Evolutionary conservation across 257 asterid species (phyloP).

Genomic region (Plectranthus barbatus): DNA sequence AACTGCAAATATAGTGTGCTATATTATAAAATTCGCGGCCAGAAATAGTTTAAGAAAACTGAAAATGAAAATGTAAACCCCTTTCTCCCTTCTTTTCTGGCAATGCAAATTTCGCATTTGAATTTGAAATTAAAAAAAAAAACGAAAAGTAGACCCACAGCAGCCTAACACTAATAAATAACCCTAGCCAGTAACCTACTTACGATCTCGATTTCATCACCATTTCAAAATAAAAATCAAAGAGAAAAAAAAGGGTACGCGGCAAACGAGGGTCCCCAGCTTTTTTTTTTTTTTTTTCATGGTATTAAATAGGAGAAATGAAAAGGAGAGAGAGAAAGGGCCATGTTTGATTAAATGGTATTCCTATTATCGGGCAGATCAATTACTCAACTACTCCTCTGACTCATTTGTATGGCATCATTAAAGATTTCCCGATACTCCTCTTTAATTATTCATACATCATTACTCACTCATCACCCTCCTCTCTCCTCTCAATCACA

Average conservation of each 20-base stretch:
- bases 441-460: constrained; percentile 10
- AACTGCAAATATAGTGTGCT: too few relatives aligned
- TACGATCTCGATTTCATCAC: constrained; percentile 24
- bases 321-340: background rate
- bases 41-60: too few relatives aligned
- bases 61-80: too few relatives aligned
- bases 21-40: too few relatives aligned
- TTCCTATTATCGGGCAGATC: constrained; percentile 29
- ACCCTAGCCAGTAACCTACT: background rate
- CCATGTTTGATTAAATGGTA: background rate
- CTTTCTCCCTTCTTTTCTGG: background rate
- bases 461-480: constrained; percentile 27
- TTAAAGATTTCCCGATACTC: constrained; percentile 26
- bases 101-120: background rate
- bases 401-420: constrained; percentile 37
- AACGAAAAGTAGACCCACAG: too few relatives aligned
- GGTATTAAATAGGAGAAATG: background rate
- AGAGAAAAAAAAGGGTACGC: constrained; percentile 5
- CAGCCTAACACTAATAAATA: background rate
- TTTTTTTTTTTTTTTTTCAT: background rate
- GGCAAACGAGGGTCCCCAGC: constrained; percentile 32
- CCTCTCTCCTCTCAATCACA: background rate
- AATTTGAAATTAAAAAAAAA: background rate
- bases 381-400: constrained; percentile 48
- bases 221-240: background rate